A percentile compares a stretch with the other conserved stretches of the same genome.
phyloP scores from a whole-genome alignment of 192 early-diverging fungal genomes.

The Geranomyces variabilis region DNA sequence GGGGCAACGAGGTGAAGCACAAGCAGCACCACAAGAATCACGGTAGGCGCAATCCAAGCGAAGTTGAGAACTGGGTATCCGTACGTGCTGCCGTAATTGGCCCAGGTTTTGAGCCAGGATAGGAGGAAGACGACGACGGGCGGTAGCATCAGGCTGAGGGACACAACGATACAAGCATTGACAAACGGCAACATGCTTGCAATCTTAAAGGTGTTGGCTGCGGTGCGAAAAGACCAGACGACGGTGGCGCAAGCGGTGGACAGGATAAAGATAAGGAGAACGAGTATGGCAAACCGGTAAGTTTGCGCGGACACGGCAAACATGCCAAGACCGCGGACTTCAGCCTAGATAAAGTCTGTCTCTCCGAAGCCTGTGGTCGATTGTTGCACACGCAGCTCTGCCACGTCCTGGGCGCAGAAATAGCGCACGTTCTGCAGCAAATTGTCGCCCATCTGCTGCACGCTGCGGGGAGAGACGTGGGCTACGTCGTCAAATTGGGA shows the following conservation, averaged over 20 bases:
- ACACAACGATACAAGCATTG: conserved; percentile 36
- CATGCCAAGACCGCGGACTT: conserved; percentile 34
- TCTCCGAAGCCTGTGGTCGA: not conserved
- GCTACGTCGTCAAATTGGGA: conserved; percentile 41
- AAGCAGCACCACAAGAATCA: conserved; percentile 20
- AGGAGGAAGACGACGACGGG: conserved; percentile 23
- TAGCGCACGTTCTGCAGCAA: conserved; percentile 29
- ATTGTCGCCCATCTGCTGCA: conserved; percentile 54
- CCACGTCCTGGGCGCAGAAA: not conserved
- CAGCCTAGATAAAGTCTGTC: conserved; percentile 44
- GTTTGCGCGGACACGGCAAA: conserved; percentile 13
- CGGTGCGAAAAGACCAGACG: conserved; percentile 17
- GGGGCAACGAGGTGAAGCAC: too few relatives aligned
- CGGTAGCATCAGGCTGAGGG: conserved; percentile 5
- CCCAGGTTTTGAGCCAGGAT: conserved; percentile 24
- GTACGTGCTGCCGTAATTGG: conserved; percentile 49
- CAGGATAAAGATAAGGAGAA: conserved; percentile 22
- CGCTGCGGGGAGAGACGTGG: conserved; percentile 35
- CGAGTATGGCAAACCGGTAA: conserved; percentile 25
- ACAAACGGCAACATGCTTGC: conserved; percentile 35
- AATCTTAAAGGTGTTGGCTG: conserved; percentile 17
- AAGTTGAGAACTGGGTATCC: conserved; percentile 41
- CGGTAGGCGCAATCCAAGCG: conserved; percentile 34
- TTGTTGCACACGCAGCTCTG: not conserved
- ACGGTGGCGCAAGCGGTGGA: conserved; percentile 12